These are phyloP conservation scores for Colletotrichum gloeosporioides DNA, from an alignment of 2,329 filamentous ascomycete species.

Conservation along the genomic window DNA sequence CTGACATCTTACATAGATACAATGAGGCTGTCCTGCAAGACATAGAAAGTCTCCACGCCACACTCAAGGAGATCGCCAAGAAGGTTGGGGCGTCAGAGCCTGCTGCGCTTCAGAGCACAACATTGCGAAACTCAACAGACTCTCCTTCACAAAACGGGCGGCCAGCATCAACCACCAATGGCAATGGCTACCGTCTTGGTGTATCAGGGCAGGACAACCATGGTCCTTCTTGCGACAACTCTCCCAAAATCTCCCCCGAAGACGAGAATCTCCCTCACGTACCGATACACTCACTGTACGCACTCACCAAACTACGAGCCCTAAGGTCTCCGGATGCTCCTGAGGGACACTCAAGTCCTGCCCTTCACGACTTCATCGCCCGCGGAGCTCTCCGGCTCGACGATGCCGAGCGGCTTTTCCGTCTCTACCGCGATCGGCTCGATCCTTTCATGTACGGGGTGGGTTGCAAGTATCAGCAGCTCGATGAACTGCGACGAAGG, in stretches of 20 bases:
- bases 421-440: constrained; percentile 54
- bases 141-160: background rate
- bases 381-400: constrained; percentile 46
- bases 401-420: constrained; percentile 57
- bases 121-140: background rate
- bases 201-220: constrained; percentile 11
- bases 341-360: constrained; percentile 5
- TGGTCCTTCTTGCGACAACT: constrained; percentile 26
- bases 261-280: constrained; percentile 41
- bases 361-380: constrained; percentile 37
- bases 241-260: constrained; percentile 27
- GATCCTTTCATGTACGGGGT: constrained; percentile 57
- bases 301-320: constrained; percentile 40
- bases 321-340: constrained; percentile 35
- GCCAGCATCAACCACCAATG: background rate
- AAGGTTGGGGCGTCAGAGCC: constrained; percentile 18
- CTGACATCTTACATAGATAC: background rate
- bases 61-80: constrained; percentile 7
- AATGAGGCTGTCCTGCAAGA: constrained; percentile 20
- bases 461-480: constrained; percentile 52
- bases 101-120: background rate
- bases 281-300: constrained; percentile 44
- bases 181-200: background rate
- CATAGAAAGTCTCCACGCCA: constrained; percentile 17
- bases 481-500: constrained; percentile 57